phyloP scores from a whole-genome alignment of 2,329 filamentous ascomycete genomes.

The Leptographium wingfieldii region DNA sequence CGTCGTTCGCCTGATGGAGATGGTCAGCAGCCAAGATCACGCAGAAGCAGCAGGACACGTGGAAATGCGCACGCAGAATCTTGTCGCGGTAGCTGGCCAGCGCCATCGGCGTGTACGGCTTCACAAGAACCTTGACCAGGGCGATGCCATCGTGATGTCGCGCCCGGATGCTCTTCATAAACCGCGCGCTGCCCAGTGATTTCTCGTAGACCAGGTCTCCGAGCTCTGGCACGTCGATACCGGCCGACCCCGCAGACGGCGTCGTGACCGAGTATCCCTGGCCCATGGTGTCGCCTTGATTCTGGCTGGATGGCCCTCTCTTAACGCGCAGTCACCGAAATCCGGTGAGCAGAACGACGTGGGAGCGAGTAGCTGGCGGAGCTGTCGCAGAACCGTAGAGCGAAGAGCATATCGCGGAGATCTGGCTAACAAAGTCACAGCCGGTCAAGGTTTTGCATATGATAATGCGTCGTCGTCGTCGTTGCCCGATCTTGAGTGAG shows the following conservation, averaged over 20 bases:
- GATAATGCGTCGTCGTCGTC: not conserved
- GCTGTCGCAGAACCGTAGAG: not conserved
- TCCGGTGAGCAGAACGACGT: not conserved
- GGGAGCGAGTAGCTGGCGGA: not conserved
- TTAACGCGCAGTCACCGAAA: not conserved
- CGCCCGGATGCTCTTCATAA: slow-evolving; percentile 93
- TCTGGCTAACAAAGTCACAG: not conserved
- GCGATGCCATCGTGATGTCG: slow-evolving; percentile 83
- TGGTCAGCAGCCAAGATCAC: not conserved
- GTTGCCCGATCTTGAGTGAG: not conserved
- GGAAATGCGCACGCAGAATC: slow-evolving; percentile 50
- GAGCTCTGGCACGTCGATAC: slow-evolving; percentile 88
- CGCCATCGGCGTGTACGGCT: slow-evolving; percentile 73
- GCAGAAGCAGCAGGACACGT: not conserved
- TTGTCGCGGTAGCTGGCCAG: slow-evolving; percentile 66
- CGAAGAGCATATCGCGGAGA: not conserved
- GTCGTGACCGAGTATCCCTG: slow-evolving; percentile 93
- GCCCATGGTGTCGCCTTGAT: slow-evolving; percentile 51
- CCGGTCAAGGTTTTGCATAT: not conserved
- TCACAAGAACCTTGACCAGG: slow-evolving; percentile 88
- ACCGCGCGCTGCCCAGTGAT: slow-evolving; percentile 79
- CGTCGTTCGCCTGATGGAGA: slow-evolving; percentile 57
- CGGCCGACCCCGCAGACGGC: slow-evolving; percentile 79
- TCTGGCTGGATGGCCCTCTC: not conserved
- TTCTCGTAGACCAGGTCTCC: slow-evolving; percentile 85